A percentile compares a stretch with the other conserved stretches of the same genome.
These are phyloP conservation scores for Colletotrichum sp. DNA, from an alignment of 2,329 filamentous ascomycete species.

Conservation along the genomic window DNA sequence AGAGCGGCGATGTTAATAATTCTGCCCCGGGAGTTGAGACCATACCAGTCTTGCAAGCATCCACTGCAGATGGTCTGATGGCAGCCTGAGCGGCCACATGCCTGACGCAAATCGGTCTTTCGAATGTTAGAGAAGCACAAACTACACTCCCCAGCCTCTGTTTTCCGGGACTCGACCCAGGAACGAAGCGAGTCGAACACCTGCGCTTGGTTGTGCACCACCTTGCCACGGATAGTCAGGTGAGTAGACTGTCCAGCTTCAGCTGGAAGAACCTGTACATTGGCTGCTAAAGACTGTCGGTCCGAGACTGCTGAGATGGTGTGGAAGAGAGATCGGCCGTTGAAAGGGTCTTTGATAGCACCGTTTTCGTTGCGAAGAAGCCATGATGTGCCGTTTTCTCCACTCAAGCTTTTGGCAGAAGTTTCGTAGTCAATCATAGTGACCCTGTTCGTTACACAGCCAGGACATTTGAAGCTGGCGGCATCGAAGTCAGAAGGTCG, in stretches of 20 bases:
- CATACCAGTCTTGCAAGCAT: conserved; percentile 51
- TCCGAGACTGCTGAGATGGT: conserved; percentile 36
- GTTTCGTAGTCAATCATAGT: conserved; percentile 43
- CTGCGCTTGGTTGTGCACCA: conserved; percentile 43
- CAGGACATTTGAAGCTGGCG: conserved; percentile 42
- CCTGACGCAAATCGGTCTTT: conserved; percentile 40
- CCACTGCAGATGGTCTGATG: conserved; percentile 44
- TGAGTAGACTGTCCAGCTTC: not conserved
- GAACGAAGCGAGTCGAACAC: conserved; percentile 37
- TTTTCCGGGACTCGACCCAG: conserved; percentile 41
- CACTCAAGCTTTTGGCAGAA: conserved; percentile 37
- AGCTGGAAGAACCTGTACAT: conserved; percentile 40
- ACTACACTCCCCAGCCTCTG: conserved; percentile 45
- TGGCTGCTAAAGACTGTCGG: conserved; percentile 35
- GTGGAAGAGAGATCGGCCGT: conserved; percentile 43
- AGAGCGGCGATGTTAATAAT: conserved; percentile 55
- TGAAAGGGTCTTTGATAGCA: conserved; percentile 41
- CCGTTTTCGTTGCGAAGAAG: conserved; percentile 45
- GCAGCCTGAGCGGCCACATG: conserved; percentile 52
- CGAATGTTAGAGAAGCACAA: conserved; percentile 48
- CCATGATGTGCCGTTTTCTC: conserved; percentile 48
- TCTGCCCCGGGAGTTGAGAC: conserved; percentile 44
- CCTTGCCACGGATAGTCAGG: conserved; percentile 43
- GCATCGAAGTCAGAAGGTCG: conserved; percentile 37
- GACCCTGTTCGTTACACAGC: conserved; percentile 37